phyloP scores from a whole-genome alignment of 495 filamentous ascomycete genomes.

The Collariella sp. region DNA sequence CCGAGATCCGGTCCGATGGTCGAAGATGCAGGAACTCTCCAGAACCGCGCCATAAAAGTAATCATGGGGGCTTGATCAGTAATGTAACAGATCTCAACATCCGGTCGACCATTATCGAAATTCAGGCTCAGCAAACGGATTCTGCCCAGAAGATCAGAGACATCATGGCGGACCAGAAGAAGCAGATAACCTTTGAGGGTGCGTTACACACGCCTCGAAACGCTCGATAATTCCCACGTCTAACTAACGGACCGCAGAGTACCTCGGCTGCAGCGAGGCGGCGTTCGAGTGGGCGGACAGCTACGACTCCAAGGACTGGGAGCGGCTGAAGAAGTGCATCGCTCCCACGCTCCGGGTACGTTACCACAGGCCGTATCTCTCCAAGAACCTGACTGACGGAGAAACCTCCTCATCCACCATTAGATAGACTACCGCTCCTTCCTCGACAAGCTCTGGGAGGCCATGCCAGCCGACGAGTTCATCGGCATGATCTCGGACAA shows the following conservation, averaged over 20 bases:
- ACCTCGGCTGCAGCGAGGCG: conserved; percentile 44
- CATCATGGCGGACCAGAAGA: conserved; percentile 22
- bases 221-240: neutral
- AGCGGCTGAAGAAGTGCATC: conserved; percentile 59
- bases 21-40: neutral
- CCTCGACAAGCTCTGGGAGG: conserved; percentile 60
- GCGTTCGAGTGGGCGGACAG: conserved; percentile 73
- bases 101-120: neutral
- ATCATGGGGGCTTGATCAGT: neutral
- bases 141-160: neutral
- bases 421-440: conserved; percentile 68
- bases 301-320: conserved; percentile 79
- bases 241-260: conserved; percentile 31
- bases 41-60: neutral
- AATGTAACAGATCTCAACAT: neutral
- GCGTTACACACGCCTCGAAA: neutral
- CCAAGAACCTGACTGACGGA: neutral
- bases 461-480: conserved; percentile 65
- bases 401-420: neutral
- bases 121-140: neutral
- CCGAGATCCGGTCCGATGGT: conserved; percentile 21
- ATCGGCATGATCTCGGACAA: conserved; percentile 59
- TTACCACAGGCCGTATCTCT: neutral
- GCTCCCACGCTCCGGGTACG: conserved; percentile 57
- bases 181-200: conserved; percentile 28